Evolutionary conservation across 2,329 filamentous ascomycete species (phyloP).

Genomic region (Ceratocystis cubensis): DNA sequence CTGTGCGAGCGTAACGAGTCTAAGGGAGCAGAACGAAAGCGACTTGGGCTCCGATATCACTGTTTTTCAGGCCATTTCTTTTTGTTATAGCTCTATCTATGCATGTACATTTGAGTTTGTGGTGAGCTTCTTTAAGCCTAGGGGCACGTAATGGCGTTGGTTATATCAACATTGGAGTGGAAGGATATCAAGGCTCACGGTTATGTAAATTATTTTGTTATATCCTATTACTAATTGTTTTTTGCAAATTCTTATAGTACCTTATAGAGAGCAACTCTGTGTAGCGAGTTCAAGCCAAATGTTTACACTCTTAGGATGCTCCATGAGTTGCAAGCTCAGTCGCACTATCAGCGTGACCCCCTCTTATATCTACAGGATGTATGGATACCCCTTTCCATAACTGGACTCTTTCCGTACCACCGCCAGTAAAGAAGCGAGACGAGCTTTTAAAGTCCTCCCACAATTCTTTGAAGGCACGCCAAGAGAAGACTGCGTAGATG

Average conservation of each 20-base stretch:
- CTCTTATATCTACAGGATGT: background rate
- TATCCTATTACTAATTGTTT: no score
- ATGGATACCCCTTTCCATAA: background rate
- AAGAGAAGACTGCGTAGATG: slow-evolving; percentile 56
- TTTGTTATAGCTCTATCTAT: background rate
- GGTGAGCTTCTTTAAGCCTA: no score
- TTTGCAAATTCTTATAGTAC: no score
- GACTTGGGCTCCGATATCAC: background rate
- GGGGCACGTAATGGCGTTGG: no score
- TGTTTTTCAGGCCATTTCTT: slow-evolving; percentile 7
- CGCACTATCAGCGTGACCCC: background rate
- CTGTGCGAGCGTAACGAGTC: slow-evolving; percentile 30
- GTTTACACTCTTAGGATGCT: background rate
- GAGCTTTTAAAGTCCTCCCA: slow-evolving; percentile 23
- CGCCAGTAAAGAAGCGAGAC: background rate
- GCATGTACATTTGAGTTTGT: no score
- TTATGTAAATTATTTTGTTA: no score
- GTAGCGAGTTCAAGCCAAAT: background rate
- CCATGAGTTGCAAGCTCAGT: background rate
- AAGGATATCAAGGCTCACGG: no score
- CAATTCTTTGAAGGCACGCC: slow-evolving; percentile 38
- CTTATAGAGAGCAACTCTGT: no score
- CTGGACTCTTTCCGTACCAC: background rate
- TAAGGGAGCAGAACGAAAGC: background rate
- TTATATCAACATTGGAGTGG: no score